phyloP scores from a whole-genome alignment of 2,329 filamentous ascomycete genomes.

The Botrytis squamosa region DNA sequence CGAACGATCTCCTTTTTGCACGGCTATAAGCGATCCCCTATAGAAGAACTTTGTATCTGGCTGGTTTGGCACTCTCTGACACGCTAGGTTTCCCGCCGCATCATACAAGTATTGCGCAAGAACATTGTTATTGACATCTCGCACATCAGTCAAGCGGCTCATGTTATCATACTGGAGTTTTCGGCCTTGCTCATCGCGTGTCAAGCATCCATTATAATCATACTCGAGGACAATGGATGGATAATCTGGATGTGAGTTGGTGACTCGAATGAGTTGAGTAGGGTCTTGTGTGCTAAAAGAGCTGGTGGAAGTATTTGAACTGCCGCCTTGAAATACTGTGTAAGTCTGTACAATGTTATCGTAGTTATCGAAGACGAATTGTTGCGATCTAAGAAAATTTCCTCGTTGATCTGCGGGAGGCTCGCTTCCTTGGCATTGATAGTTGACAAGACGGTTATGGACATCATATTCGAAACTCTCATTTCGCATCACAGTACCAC shows the following conservation, averaged over 20 bases:
- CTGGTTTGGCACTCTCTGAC: slow-evolving; percentile 3
- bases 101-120: slow-evolving; percentile 15
- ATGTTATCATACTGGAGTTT: slow-evolving; percentile 8
- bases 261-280: slow-evolving; percentile 15
- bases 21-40: slow-evolving; percentile 11
- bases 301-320: not conserved
- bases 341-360: slow-evolving; percentile 7
- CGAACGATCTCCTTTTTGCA: not conserved
- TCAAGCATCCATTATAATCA: slow-evolving; percentile 12
- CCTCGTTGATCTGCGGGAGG: not conserved
- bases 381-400: not conserved
- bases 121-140: not conserved
- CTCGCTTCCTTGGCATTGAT: slow-evolving; percentile 8
- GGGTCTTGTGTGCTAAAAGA: slow-evolving; percentile 7
- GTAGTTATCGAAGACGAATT: slow-evolving; percentile 11
- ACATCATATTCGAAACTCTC: slow-evolving; percentile 18
- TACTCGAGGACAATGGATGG: not conserved
- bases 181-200: slow-evolving; percentile 5
- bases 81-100: slow-evolving; percentile 7
- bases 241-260: slow-evolving; percentile 12
- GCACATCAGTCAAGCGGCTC: slow-evolving; percentile 5
- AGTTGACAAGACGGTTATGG: slow-evolving; percentile 16
- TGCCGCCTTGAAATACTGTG: slow-evolving; percentile 9
- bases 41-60: slow-evolving; percentile 13
- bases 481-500: not conserved